Evolutionary conservation across 345 rosid genomes (phyloP).

Genomic region (Melaleuca alternifolia): DNA sequence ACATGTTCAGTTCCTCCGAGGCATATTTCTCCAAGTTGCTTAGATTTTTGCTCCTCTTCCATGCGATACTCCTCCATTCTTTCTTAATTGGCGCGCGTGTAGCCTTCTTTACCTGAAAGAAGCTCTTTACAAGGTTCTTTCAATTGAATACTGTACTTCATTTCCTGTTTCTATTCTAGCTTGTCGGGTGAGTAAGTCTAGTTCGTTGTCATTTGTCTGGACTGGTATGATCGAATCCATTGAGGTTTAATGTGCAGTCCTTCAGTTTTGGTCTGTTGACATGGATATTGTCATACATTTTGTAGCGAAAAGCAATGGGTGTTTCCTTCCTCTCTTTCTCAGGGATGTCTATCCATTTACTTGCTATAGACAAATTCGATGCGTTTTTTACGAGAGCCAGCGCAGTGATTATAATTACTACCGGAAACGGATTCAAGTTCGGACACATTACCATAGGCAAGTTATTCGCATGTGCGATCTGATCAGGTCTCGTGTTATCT

Average conservation of each 20-base stretch:
- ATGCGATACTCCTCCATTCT: too few species aligned
- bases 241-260: neutral
- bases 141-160: neutral
- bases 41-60: neutral
- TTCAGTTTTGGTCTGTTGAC: neutral
- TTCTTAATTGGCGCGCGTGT: too few species aligned
- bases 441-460: neutral
- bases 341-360: neutral
- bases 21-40: neutral
- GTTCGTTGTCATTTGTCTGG: neutral
- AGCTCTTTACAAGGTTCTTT: neutral
- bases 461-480: neutral
- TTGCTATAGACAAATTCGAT: too few species aligned
- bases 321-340: neutral
- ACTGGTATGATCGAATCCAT: neutral
- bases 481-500: neutral
- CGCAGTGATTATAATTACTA: neutral
- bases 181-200: neutral
- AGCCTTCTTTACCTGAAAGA: neutral
- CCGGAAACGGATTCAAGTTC: neutral
- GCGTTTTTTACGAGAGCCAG: neutral
- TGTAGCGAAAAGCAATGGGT: neutral
- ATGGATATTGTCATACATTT: neutral
- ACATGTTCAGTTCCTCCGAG: neutral
- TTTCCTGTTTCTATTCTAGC: neutral